Evolutionary conservation across 2,329 filamentous ascomycete species (phyloP), one percentile per base, ranked within the genome.

Genomic region (Sphaerulina musiva): DNA sequence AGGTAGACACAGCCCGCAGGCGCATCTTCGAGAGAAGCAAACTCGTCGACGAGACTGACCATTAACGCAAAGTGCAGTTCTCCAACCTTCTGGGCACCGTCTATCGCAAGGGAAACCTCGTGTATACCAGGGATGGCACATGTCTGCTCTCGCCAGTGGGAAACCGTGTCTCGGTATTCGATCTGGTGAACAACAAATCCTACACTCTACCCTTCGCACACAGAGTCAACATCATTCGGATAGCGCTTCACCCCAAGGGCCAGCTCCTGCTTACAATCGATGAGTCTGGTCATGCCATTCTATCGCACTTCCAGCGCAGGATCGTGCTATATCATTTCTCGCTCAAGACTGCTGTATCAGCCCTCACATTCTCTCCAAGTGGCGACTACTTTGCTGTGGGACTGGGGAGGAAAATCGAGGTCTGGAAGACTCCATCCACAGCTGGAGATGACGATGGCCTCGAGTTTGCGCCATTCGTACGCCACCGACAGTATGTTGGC

Each of bases 61-160:
- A 48, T 55, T 62, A 46, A 60, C 56, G 26, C 56, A 55, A 56
- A 55, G 47, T 42, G 26, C 67, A 96, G 91, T 98, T 98, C 76
- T 95, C 92, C 71, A 98, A 97, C 75, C 82, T 98, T 71, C 82
- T 98, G 68, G 95, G 93, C 70, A 98, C 93, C 64, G 93, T 98
- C 70, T 98, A 97, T 78, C 89, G 90, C 77, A 89, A 91, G 81
- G 93, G 95, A 74, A 98, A 97, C 72, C 82, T 98, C 68, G 81
- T 96, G 70, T 98, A 95, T 78, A 95, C 89, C 66, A 89, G 91
- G 58, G 92, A 98, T 81, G 95, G 95, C 70, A 93, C 89, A 66
- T 92, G 89, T 74, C 81, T 98, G 62, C 88, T 95, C 67, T 98
- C 93, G 43, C 95, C 93, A 6, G 93, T 98, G 50, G 93, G 93